Conservation (phyloP, 2,329 filamentous ascomycete genomes). For the Alternaria arborescens region DNA sequence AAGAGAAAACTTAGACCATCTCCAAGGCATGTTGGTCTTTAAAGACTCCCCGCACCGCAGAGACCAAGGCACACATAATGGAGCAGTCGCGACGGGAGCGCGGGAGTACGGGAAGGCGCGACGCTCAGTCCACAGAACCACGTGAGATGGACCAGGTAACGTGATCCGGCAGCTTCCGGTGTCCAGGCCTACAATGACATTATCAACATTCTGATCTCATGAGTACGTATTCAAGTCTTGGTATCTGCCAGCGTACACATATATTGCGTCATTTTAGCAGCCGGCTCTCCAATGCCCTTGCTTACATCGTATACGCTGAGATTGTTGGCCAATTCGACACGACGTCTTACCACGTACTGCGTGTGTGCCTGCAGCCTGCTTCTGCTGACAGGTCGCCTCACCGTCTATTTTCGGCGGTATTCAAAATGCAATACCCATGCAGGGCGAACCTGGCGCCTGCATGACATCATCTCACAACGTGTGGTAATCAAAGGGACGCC, state of each 20-base stretch:
- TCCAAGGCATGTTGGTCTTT: no score
- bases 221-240: not conserved
- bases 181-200: not conserved
- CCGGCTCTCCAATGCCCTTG: no score
- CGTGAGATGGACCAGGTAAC: conserved; percentile 18
- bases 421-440: conserved; percentile 14
- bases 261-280: no score
- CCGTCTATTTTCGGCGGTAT: conserved; percentile 23
- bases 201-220: not conserved
- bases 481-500: conserved; percentile 38
- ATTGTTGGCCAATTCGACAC: not conserved
- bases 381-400: conserved; percentile 2
- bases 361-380: conserved; percentile 5
- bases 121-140: conserved; percentile 27
- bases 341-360: not conserved
- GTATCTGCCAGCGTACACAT: not conserved
- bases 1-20: no score
- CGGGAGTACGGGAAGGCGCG: conserved; percentile 23
- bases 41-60: no score
- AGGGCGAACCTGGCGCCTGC: conserved; percentile 19
- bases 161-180: not conserved
- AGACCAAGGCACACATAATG: not conserved
- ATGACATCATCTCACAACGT: conserved; percentile 29
- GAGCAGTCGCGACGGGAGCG: conserved; percentile 17
- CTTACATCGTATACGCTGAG: not conserved